phyloP scores from a whole-genome alignment of 805 yeast species.

The Yamadazyma akitaensis region DNA sequence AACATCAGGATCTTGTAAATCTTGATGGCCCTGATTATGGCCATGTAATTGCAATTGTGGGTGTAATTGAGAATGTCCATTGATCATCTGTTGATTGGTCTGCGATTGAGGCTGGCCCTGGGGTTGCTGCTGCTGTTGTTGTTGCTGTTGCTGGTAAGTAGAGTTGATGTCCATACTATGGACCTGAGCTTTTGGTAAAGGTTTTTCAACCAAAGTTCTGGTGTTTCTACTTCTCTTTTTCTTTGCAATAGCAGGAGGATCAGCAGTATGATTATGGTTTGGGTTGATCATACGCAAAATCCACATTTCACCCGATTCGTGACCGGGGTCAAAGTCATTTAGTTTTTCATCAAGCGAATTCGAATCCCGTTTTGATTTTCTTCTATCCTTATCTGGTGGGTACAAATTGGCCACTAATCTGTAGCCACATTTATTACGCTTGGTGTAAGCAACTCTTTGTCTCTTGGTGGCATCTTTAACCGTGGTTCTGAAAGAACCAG shows the following conservation, averaged over 20 bases:
- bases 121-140: slow-evolving; percentile 9
- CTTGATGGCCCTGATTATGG: slow-evolving; percentile 19
- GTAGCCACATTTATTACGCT: slow-evolving; percentile 46
- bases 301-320: slow-evolving; percentile 37
- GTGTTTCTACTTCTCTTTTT: slow-evolving; percentile 39
- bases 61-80: slow-evolving; percentile 7
- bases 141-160: slow-evolving; percentile 6
- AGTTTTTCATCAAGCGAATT: slow-evolving; percentile 26
- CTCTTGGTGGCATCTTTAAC: slow-evolving; percentile 44
- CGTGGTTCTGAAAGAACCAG: slow-evolving; percentile 45
- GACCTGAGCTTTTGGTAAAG: slow-evolving; percentile 20
- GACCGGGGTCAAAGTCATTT: slow-evolving; percentile 13
- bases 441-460: slow-evolving; percentile 46
- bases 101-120: slow-evolving; percentile 18
- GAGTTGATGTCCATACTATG: slow-evolving; percentile 7
- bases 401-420: slow-evolving; percentile 42
- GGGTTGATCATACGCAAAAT: slow-evolving; percentile 46
- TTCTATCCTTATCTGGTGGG: slow-evolving; percentile 44
- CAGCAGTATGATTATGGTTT: slow-evolving; percentile 44
- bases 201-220: slow-evolving; percentile 44
- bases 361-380: slow-evolving; percentile 23
- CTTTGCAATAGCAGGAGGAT: slow-evolving; percentile 31
- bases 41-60: slow-evolving; percentile 5
- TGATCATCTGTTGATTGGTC: not conserved
- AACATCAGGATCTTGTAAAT: slow-evolving; percentile 38